Conservation (phyloP, 208 protist species). For the Endotrypanum monterogeii region DNA sequence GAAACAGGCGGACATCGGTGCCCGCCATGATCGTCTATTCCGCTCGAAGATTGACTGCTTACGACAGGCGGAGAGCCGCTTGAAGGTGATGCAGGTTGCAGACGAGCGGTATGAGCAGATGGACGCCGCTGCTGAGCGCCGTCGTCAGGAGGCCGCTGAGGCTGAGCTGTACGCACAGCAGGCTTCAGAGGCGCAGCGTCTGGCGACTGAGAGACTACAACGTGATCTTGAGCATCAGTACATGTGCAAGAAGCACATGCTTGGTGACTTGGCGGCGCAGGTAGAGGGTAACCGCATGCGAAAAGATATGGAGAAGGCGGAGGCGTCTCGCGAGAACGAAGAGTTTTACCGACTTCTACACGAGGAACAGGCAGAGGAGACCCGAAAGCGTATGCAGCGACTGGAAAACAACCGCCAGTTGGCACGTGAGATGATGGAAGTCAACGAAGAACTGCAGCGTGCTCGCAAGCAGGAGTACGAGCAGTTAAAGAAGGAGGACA, state of each 20-base stretch:
- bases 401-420: constrained; percentile 37
- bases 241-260: constrained; percentile 37
- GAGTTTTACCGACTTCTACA: constrained; percentile 76
- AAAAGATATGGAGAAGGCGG: constrained; percentile 33
- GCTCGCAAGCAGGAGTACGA: constrained; percentile 81
- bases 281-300: constrained; percentile 68
- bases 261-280: constrained; percentile 71
- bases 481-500: constrained; percentile 66
- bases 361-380: constrained; percentile 62
- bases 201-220: constrained; percentile 62
- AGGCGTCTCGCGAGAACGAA: constrained; percentile 46
- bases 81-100: constrained; percentile 85
- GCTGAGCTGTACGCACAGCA: constrained; percentile 78
- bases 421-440: constrained; percentile 67
- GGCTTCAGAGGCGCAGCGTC: constrained; percentile 60
- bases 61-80: constrained; percentile 81
- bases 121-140: constrained; percentile 40
- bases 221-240: constrained; percentile 64
- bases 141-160: constrained; percentile 46
- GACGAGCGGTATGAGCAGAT: constrained; percentile 78
- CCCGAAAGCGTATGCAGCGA: constrained; percentile 38
- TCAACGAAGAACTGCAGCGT: constrained; percentile 69
- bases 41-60: constrained; percentile 79
- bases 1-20: constrained; percentile 49
- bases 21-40: constrained; percentile 73